phyloP scores from a whole-genome alignment of 495 filamentous ascomycete genomes.

The Xylaria flabelliformis region DNA sequence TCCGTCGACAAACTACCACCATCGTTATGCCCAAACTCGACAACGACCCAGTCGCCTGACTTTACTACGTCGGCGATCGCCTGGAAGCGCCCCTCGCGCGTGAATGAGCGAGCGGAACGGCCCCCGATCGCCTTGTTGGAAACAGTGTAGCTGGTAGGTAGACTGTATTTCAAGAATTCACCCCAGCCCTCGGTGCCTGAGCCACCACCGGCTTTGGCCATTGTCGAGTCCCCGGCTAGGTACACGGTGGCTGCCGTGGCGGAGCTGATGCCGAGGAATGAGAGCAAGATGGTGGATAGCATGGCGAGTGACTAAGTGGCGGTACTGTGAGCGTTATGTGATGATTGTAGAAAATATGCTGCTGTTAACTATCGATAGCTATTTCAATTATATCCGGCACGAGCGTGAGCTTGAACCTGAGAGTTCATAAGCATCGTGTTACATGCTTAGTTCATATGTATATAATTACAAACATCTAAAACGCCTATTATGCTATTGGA shows the following conservation, averaged over 20 bases:
- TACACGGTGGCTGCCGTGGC: constrained; percentile 44
- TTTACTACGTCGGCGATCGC: constrained; percentile 44
- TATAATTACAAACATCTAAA: neutral
- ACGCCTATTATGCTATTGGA: neutral
- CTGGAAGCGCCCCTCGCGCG: constrained; percentile 52
- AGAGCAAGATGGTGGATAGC: neutral
- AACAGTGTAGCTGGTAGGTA: constrained; percentile 41
- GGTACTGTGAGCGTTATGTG: too few relatives aligned
- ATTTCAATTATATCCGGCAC: neutral
- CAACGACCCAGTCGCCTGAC: constrained; percentile 54
- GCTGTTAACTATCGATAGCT: too few relatives aligned
- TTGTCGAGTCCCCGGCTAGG: constrained; percentile 61
- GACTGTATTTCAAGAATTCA: constrained; percentile 44
- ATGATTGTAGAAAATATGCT: neutral
- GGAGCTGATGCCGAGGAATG: neutral
- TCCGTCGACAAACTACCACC: constrained; percentile 43
- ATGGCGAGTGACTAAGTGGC: neutral
- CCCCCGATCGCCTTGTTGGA: constrained; percentile 53
- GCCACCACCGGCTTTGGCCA: constrained; percentile 53
- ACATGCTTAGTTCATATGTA: neutral
- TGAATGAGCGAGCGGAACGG: constrained; percentile 52
- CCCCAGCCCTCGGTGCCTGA: constrained; percentile 48
- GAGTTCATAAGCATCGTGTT: neutral
- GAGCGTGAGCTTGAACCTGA: neutral
- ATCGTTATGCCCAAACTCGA: constrained; percentile 59